phyloP scores from a whole-genome alignment of 306 rosid species.

The Lablab purpureus region DNA sequence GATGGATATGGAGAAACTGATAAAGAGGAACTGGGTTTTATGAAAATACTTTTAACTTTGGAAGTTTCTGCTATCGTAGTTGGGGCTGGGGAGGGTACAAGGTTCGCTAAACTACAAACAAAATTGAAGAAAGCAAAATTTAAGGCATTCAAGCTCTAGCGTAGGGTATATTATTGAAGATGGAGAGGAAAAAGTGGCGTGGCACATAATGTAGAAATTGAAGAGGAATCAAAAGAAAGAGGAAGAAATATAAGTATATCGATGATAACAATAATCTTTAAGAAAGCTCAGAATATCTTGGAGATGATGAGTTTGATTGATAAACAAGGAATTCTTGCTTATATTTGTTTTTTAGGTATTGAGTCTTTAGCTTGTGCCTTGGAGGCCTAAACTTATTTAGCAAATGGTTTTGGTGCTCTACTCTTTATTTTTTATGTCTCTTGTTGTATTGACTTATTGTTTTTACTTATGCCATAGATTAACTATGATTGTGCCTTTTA shows the following conservation, averaged over 20 bases:
- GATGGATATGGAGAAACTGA: neutral
- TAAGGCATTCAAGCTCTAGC: slow-evolving; percentile 9
- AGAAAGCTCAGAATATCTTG: neutral
- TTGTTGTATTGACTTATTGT: neutral
- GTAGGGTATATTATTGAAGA: neutral
- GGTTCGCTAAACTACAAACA: neutral
- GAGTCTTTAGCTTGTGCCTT: neutral
- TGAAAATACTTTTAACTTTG: slow-evolving; percentile 2
- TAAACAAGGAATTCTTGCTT: neutral
- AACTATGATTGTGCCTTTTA: neutral
- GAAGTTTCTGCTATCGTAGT: neutral
- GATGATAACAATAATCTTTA: neutral
- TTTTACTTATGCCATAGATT: neutral
- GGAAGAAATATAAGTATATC: neutral
- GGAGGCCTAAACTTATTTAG: neutral
- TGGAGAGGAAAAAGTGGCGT: neutral
- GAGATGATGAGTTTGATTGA: neutral
- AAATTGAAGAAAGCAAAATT: slow-evolving; percentile 8
- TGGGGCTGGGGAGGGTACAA: neutral
- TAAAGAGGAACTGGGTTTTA: neutral
- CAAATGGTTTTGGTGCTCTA: slow-evolving; percentile 2
- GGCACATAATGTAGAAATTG: neutral
- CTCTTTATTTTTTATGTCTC: slow-evolving; percentile 2
- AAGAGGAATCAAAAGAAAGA: neutral
- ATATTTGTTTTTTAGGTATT: neutral